phyloP scores from a whole-genome alignment of 2,329 filamentous ascomycete genomes.

The Penicillium sp. region DNA sequence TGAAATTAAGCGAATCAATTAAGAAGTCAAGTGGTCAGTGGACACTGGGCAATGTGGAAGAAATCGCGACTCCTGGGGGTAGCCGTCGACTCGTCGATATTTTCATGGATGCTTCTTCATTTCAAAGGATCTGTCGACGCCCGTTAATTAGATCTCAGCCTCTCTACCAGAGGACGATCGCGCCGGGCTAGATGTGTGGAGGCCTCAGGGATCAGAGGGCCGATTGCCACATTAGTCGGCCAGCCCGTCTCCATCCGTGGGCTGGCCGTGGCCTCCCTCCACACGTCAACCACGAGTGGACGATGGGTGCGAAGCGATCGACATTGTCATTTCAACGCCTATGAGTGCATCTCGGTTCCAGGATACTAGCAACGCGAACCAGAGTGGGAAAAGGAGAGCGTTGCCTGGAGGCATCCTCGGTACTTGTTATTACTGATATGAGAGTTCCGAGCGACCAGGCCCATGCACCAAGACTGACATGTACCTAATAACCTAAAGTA shows the following conservation, averaged over 20 bases:
- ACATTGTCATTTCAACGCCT: conserved; percentile 6
- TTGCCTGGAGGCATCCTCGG: background rate
- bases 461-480: background rate
- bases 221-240: conserved; percentile 15
- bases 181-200: background rate
- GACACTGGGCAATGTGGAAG: too few species aligned
- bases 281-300: conserved; percentile 8
- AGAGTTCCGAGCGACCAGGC: background rate
- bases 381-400: conserved; percentile 1
- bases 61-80: background rate
- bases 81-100: background rate
- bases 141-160: background rate
- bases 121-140: too few species aligned
- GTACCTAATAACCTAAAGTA: background rate
- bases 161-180: conserved; percentile 1
- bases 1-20: background rate
- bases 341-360: background rate
- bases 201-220: conserved; percentile 2
- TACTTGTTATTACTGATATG: background rate
- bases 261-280: conserved; percentile 7
- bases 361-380: background rate
- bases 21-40: background rate
- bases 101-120: too few species aligned
- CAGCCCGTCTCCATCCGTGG: conserved; percentile 15
- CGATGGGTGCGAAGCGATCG: conserved; percentile 12